Percentiles rank a stretch among this genome's conserved stretches.
Evolutionary conservation across 75 land plant genomes (phyloP).

Genomic region (Isoetes taiwanensis): DNA sequence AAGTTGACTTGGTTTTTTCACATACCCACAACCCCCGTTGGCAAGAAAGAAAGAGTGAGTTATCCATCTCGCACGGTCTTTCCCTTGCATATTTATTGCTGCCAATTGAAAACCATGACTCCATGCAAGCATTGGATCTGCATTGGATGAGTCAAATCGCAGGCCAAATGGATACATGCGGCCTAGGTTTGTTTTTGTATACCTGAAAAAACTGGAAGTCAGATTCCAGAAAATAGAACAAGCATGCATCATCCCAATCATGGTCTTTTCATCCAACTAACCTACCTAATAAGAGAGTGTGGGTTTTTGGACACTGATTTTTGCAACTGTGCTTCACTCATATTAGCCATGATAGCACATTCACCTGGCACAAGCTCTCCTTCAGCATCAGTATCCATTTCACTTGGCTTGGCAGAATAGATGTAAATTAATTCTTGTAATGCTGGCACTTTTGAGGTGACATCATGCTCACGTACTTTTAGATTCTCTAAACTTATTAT

Average conservation of each 20-base stretch:
- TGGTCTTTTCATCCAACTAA: neutral
- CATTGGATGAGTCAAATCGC: conserved; percentile 30
- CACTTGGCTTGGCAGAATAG: conserved; percentile 20
- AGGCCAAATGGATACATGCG: conserved; percentile 29
- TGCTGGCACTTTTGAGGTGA: neutral
- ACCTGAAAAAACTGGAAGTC: conserved; percentile 9
- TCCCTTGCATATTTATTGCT: conserved; percentile 23
- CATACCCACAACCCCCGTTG: conserved; percentile 24
- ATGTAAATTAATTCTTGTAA: conserved; percentile 27
- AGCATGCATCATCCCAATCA: neutral
- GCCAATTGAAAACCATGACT: conserved; percentile 29
- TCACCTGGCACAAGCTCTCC: conserved; percentile 20
- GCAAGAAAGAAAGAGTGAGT: conserved; percentile 13
- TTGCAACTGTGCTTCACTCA: conserved; percentile 29
- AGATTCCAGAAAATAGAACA: conserved; percentile 7
- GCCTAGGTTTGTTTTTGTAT: conserved; percentile 21
- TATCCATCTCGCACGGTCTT: conserved; percentile 21
- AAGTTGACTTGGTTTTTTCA: conserved; percentile 18
- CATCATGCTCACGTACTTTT: too few species aligned
- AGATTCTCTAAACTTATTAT: too few species aligned
- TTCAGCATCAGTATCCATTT: conserved; percentile 18
- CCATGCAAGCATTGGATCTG: conserved; percentile 34
- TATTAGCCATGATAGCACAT: conserved; percentile 27
- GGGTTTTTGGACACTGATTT: conserved; percentile 13
- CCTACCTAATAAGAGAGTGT: conserved; percentile 19